These are phyloP conservation scores for Quercus cerris DNA, from an alignment of 306 rosid species.

Conservation along the genomic window DNA sequence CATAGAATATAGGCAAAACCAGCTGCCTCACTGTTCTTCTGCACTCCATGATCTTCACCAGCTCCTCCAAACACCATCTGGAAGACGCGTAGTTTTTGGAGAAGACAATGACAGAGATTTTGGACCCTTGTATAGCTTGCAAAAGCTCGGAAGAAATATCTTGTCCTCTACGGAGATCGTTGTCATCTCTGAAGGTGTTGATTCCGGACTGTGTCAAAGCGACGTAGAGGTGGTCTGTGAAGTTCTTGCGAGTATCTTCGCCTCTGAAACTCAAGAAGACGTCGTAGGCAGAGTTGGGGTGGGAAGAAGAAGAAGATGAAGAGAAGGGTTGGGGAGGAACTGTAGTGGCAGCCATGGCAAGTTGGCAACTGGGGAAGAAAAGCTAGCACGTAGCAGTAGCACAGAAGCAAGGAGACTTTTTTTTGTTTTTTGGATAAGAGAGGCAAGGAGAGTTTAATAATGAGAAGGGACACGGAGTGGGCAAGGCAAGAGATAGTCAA, in stretches of 20 bases:
- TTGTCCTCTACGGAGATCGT: background rate
- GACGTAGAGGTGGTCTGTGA: slow-evolving; percentile 3
- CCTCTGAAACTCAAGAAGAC: slow-evolving; percentile 10
- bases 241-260: slow-evolving; percentile 4
- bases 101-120: background rate
- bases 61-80: slow-evolving; percentile 13
- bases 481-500: no score
- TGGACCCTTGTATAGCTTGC: slow-evolving; percentile 3
- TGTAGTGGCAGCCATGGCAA: background rate
- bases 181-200: slow-evolving; percentile 8
- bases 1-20: slow-evolving; percentile 1
- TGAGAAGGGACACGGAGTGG: no score
- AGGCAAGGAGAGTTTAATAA: no score
- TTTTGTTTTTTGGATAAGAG: no score
- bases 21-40: background rate
- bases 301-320: background rate
- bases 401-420: no score
- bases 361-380: background rate
- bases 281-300: background rate
- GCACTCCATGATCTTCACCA: slow-evolving; percentile 17
- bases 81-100: background rate
- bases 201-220: background rate
- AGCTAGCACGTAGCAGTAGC: background rate
- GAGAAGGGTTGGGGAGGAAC: no score
- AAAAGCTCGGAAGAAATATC: background rate